Evolutionary conservation across 1,139 yeast genomes (phyloP).

Genomic region (Suhomyces chickasaworum): DNA sequence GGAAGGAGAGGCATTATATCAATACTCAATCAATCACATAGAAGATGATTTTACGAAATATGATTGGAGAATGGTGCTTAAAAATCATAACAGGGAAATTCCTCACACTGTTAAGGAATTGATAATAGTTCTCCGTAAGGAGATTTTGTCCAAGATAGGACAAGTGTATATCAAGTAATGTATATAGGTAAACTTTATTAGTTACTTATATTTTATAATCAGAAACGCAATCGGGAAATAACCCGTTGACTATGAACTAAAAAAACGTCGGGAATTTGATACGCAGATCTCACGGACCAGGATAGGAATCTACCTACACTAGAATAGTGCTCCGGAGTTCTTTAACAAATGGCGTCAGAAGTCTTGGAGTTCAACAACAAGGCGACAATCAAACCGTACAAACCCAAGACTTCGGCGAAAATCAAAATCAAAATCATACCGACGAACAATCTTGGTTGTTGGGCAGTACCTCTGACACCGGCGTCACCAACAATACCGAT

Average conservation of each 20-base stretch:
- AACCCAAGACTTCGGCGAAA: conserved; percentile 98
- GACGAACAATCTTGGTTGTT: conserved; percentile 95
- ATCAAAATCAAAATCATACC: conserved; percentile 96
- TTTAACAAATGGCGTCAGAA: conserved; percentile 78
- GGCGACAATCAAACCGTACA: conserved; percentile 97
- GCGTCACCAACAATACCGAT: conserved; percentile 99
- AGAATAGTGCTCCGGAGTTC: conserved; percentile 8
- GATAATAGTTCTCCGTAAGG: conserved; percentile 33
- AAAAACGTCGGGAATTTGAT: conserved; percentile 9
- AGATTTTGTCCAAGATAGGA: conserved; percentile 41
- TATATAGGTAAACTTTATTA: conserved; percentile 11
- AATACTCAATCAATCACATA: conserved; percentile 30
- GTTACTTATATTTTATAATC: conserved; percentile 13
- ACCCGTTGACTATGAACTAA: conserved; percentile 13
- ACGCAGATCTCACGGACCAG: conserved; percentile 8
- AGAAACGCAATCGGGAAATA: conserved; percentile 4
- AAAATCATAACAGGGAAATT: conserved; percentile 18
- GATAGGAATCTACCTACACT: conserved; percentile 13
- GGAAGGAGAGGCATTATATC: conserved; percentile 38
- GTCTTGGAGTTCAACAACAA: conserved; percentile 96
- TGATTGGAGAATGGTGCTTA: conserved; percentile 41
- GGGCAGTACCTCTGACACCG: conserved; percentile 96
- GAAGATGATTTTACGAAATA: conserved; percentile 22
- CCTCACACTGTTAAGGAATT: conserved; percentile 31
- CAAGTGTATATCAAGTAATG: conserved; percentile 32